These are phyloP conservation scores for Pugionium dolabratum DNA, from an alignment of 345 rosid species.

Conservation along the genomic window DNA sequence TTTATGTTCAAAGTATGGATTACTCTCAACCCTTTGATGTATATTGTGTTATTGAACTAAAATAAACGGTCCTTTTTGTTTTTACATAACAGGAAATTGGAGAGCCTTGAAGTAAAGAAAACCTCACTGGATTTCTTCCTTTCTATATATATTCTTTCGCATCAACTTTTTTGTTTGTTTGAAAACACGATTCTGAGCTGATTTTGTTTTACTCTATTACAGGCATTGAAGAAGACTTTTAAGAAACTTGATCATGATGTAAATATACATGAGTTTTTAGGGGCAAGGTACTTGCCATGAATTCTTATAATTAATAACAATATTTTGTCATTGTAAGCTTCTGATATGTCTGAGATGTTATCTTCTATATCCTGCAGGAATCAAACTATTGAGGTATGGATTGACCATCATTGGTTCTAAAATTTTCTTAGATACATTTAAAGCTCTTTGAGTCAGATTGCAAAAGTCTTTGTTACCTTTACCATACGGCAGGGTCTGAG, in stretches of 20 bases:
- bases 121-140: constrained; percentile 14
- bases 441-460: constrained; percentile 12
- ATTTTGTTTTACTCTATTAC: constrained; percentile 37
- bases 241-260: constrained; percentile 93
- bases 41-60: constrained; percentile 18
- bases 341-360: constrained; percentile 33
- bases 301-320: constrained; percentile 9
- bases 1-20: constrained; percentile 18
- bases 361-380: constrained; percentile 50
- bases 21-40: constrained; percentile 16
- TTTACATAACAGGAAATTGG: constrained; percentile 64
- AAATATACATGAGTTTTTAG: constrained; percentile 73
- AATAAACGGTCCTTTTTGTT: not conserved
- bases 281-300: constrained; percentile 54
- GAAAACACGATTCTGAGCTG: constrained; percentile 6
- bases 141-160: constrained; percentile 18
- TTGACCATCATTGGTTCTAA: not conserved
- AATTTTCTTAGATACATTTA: constrained; percentile 17
- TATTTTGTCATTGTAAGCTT: constrained; percentile 16
- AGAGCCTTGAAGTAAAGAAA: constrained; percentile 84
- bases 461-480: constrained; percentile 26
- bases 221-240: constrained; percentile 89
- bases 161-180: not conserved
- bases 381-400: constrained; percentile 69
- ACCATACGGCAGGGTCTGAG: constrained; percentile 57